These are phyloP conservation scores for Bipolaris victoriae DNA, from an alignment of 2,329 filamentous ascomycete species.

Conservation along the genomic window DNA sequence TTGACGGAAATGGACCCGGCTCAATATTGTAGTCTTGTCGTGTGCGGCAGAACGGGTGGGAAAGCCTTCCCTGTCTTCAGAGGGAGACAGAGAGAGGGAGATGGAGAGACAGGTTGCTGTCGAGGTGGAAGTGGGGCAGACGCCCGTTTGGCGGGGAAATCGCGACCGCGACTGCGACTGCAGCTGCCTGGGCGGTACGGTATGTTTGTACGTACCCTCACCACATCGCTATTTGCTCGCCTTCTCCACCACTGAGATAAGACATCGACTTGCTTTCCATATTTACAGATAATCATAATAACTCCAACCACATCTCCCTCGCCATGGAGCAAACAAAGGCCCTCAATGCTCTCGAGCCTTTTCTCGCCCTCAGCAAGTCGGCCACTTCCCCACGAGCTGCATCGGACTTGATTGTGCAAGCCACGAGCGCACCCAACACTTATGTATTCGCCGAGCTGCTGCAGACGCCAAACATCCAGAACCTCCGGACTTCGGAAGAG, in stretches of 20 bases:
- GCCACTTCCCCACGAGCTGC: slow-evolving; percentile 83
- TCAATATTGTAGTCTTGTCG: not conserved
- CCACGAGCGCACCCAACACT: slow-evolving; percentile 86
- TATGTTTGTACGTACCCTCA: not conserved
- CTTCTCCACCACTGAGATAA: slow-evolving; percentile 8
- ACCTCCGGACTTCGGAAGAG: slow-evolving; percentile 68
- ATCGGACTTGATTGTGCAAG: slow-evolving; percentile 83
- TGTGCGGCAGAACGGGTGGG: too few relatives aligned
- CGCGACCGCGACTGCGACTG: slow-evolving; percentile 25
- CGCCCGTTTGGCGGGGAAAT: slow-evolving; percentile 23
- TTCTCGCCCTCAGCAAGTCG: slow-evolving; percentile 84
- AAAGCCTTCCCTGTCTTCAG: too few relatives aligned
- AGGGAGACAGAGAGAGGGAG: not conserved
- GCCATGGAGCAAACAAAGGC: slow-evolving; percentile 74
- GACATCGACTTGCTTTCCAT: not conserved
- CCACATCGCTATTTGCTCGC: slow-evolving; percentile 19
- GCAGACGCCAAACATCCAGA: slow-evolving; percentile 76
- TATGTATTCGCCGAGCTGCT: slow-evolving; percentile 96
- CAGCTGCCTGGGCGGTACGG: not conserved
- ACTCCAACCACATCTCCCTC: not conserved
- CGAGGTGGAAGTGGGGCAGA: slow-evolving; percentile 12
- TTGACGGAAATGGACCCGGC: not conserved
- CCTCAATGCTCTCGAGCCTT: slow-evolving; percentile 75
- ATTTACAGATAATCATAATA: not conserved
- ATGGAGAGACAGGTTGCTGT: not conserved